Base-by-base conservation (phyloP, 495 filamentous ascomycete genomes). In the Rhypophila decipiens region DNA sequence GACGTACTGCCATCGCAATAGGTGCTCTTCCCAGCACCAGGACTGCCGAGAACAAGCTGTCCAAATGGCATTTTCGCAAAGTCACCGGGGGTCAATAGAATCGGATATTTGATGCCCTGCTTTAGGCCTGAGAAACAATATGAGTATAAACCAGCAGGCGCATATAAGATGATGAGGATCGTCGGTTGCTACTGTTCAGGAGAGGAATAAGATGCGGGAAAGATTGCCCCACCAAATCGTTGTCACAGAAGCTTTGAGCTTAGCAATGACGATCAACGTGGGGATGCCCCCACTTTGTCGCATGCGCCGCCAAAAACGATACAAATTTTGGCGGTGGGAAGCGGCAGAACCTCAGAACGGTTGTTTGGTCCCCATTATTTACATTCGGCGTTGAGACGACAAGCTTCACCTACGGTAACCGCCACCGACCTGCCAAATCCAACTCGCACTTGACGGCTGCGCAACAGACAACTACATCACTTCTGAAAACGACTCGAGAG, bases 11-110 rank as follows among this genome's bases (percentile, higher is more conserved):
- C 93, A 79, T 96, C 86, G 75, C 90, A 96, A 66, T 94, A 96
- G 5, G 93, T 98, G 38, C 90, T 95, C 69, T 98, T 98, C 15
- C 93, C 93, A 20, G 90, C 80, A 51, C 93, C 93, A 7, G 93
- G 91, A 21, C 91, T 88, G 11, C 93, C 93, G 47, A 96, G 84
- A 11, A 96, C 84, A 20, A 98, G 79, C 69, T 93, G 85, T 39
- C 78, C 72, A 44, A 75, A 75, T 40, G 72, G 69, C 72, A 75
- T 75, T 3, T 45, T 54, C 33, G 11, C 8, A 17, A 24, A 20
- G 38, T 39, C 17, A 20, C 4, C 20, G 12, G n/a, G n/a, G n/a
- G n/a, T n/a, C n/a, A n/a, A n/a, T n/a, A n/a, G n/a, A n/a, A n/a
- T n/a, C n/a, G n/a, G n/a, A n/a, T n/a, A n/a, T n/a, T n/a, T n/a